These are phyloP conservation scores for Neurospora pannonica DNA, from an alignment of 495 filamentous ascomycete species.

Conservation along the genomic window DNA sequence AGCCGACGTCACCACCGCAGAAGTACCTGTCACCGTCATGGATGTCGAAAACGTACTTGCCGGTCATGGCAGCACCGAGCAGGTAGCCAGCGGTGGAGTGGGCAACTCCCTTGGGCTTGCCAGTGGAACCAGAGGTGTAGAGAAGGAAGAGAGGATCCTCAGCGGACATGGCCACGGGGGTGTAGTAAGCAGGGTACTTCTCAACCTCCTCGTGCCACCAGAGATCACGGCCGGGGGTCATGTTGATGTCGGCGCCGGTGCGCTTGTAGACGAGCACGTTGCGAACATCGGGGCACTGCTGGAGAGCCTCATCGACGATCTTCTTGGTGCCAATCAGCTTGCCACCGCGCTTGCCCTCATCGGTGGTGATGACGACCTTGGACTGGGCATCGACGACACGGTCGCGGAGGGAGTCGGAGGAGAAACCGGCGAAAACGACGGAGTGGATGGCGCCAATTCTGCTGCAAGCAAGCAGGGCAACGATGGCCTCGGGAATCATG, in stretches of 20 bases:
- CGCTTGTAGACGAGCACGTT: constrained; percentile 89
- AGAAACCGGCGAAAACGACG: constrained; percentile 98
- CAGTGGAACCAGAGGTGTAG: constrained; percentile 96
- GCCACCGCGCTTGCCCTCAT: constrained; percentile 95
- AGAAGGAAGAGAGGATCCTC: constrained; percentile 97
- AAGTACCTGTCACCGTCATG: constrained; percentile 90
- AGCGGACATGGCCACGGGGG: constrained; percentile 77
- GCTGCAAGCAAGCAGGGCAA: constrained; percentile 83
- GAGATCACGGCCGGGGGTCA: constrained; percentile 77
- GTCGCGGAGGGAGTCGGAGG: constrained; percentile 90
- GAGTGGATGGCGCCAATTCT: constrained; percentile 97
- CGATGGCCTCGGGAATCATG: constrained; percentile 94
- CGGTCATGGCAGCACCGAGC: constrained; percentile 82
- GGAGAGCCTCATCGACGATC: constrained; percentile 96
- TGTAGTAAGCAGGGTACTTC: constrained; percentile 85
- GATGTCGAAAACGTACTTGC: constrained; percentile 98
- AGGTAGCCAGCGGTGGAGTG: constrained; percentile 95
- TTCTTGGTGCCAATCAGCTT: constrained; percentile 98
- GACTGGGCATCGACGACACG: constrained; percentile 85
- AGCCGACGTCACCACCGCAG: constrained; percentile 96
- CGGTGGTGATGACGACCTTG: constrained; percentile 89
- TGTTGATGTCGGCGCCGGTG: constrained; percentile 86
- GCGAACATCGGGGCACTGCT: constrained; percentile 86
- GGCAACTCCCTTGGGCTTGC: constrained; percentile 98
- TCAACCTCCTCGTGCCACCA: constrained; percentile 99